A percentile compares a stretch with the other conserved stretches of the same genome.
Conservation (phyloP, 768 basidiomycete species). For the Panellus pusillus region DNA sequence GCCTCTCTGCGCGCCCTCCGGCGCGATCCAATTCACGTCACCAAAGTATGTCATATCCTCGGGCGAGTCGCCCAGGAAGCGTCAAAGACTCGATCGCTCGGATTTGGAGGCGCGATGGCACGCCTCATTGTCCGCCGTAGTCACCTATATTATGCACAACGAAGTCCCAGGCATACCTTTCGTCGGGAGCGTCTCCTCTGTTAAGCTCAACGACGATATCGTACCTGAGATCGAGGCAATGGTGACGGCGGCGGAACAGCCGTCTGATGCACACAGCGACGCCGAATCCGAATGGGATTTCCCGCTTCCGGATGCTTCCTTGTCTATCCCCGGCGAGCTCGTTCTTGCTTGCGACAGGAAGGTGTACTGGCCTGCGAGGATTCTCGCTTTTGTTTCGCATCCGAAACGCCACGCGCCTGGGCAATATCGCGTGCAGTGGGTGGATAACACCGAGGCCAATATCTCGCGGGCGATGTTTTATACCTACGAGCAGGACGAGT, state of each 20-base stretch:
- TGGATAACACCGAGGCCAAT: slow-evolving; percentile 47
- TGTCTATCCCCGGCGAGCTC: slow-evolving; percentile 66
- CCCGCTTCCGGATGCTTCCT: slow-evolving; percentile 45
- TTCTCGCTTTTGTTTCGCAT: slow-evolving; percentile 53
- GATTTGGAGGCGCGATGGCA: slow-evolving; percentile 46
- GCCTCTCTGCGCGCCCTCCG: slow-evolving; percentile 26
- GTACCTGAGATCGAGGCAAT: slow-evolving; percentile 9
- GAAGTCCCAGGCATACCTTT: slow-evolving; percentile 45
- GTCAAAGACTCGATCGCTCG: slow-evolving; percentile 35
- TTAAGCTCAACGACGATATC: not conserved
- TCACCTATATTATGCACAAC: slow-evolving; percentile 46
- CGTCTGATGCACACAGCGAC: slow-evolving; percentile 10
- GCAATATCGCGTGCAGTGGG: slow-evolving; percentile 57
- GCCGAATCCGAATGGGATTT: slow-evolving; percentile 37
- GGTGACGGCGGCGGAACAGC: slow-evolving; percentile 11
- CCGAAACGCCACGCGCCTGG: slow-evolving; percentile 31
- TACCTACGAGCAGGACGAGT: slow-evolving; percentile 57
- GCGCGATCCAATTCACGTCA: slow-evolving; percentile 36
- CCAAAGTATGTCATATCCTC: slow-evolving; percentile 27
- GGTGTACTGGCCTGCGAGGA: slow-evolving; percentile 67
- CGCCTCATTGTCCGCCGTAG: slow-evolving; percentile 46
- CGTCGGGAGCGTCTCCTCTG: slow-evolving; percentile 21
- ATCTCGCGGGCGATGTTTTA: slow-evolving; percentile 57
- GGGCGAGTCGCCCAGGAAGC: slow-evolving; percentile 44
- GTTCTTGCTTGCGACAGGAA: slow-evolving; percentile 51